Conservation (phyloP, 2,329 filamentous ascomycete species). For the Sarocladium oryzae region DNA sequence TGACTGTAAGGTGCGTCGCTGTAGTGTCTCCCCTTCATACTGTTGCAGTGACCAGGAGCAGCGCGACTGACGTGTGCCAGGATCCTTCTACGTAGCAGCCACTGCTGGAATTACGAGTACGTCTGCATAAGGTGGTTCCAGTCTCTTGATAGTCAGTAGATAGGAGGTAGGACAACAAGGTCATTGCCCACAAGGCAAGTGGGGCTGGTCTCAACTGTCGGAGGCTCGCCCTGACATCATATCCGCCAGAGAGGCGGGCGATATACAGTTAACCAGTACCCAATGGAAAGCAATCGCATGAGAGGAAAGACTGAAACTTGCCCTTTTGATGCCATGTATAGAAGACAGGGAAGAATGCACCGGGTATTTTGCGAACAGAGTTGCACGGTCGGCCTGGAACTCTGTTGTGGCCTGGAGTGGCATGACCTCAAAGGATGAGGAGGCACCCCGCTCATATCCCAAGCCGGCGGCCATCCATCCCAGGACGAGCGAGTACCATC, state of each 20-base stretch:
- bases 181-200: not conserved
- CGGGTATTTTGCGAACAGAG: no score
- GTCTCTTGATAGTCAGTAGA: not conserved
- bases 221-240: constrained; percentile 3
- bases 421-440: not conserved
- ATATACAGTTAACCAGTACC: not conserved
- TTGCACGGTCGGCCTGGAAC: no score
- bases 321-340: no score
- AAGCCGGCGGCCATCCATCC: constrained; percentile 3
- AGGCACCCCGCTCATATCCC: constrained; percentile 4
- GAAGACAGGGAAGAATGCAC: no score
- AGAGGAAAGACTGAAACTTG: no score
- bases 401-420: not conserved
- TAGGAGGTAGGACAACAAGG: not conserved
- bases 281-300: not conserved
- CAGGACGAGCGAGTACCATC: constrained; percentile 2
- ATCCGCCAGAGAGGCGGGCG: not conserved
- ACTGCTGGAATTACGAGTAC: no score
- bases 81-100: not conserved
- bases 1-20: no score
- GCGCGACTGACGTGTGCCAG: not conserved
- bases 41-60: not conserved
- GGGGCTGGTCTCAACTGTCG: not conserved
- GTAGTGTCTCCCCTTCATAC: not conserved
- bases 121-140: no score